phyloP scores from a whole-genome alignment of 2,329 filamentous ascomycete genomes.

The Plectosphaerella sp. region DNA sequence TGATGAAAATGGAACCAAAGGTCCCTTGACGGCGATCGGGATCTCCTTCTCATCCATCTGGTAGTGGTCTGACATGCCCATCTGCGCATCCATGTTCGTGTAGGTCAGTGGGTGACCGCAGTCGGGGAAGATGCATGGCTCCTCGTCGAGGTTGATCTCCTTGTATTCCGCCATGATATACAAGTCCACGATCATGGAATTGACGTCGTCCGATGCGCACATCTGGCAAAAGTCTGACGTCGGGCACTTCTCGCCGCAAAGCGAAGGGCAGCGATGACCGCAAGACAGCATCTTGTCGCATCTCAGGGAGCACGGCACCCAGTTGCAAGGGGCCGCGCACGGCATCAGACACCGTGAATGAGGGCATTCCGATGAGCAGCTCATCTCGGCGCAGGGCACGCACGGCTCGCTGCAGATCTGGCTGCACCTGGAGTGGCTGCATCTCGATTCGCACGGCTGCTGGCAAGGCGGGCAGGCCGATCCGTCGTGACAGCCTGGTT shows the following conservation, averaged over 20 bases:
- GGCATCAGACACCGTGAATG: conserved; percentile 49
- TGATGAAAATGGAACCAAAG: conserved; percentile 43
- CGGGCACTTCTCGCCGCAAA: conserved; percentile 63
- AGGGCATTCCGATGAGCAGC: conserved; percentile 50
- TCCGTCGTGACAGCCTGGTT: conserved; percentile 44
- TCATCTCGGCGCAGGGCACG: conserved; percentile 50
- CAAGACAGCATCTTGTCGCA: conserved; percentile 51
- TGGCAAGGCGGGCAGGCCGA: conserved; percentile 42
- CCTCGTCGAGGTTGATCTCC: conserved; percentile 53
- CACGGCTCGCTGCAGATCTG: conserved; percentile 56
- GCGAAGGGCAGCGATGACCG: conserved; percentile 59
- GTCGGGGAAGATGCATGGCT: conserved; percentile 56
- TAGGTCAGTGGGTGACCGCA: conserved; percentile 63
- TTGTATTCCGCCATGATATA: conserved; percentile 48
- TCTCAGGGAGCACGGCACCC: conserved; percentile 58
- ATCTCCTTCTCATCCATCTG: conserved; percentile 27
- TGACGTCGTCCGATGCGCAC: conserved; percentile 42
- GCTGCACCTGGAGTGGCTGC: conserved; percentile 52
- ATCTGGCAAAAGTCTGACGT: conserved; percentile 46
- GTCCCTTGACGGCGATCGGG: conserved; percentile 26
- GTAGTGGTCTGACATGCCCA: conserved; percentile 51
- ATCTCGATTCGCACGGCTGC: conserved; percentile 48
- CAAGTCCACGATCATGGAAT: conserved; percentile 49
- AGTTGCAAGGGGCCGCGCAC: conserved; percentile 64
- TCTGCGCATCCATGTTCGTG: conserved; percentile 55